phyloP scores from a whole-genome alignment of 2,329 filamentous ascomycete genomes.

The Fusarium ramigenum region DNA sequence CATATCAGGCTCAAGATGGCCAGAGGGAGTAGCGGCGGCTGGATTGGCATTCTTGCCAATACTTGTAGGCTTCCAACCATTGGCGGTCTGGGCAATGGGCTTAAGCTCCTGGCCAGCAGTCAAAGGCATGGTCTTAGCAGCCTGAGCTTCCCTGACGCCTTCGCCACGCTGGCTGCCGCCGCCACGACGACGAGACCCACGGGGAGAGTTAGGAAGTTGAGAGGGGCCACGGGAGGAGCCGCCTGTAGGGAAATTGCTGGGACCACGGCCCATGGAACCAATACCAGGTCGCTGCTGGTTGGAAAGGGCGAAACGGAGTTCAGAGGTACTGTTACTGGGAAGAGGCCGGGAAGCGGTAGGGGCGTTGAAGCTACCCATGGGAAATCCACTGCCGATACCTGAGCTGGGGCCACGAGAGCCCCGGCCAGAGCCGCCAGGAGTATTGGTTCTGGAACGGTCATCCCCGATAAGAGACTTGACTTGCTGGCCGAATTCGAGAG shows the following conservation, averaged over 20 bases:
- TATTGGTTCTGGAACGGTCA: constrained; percentile 58
- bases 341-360: constrained; percentile 63
- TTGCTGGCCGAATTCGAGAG: constrained; percentile 89
- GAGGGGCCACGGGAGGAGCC: constrained; percentile 57
- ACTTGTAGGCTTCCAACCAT: constrained; percentile 90
- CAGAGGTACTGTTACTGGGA: constrained; percentile 80
- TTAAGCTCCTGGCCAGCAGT: constrained; percentile 85
- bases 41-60: constrained; percentile 57
- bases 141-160: constrained; percentile 70
- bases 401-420: constrained; percentile 18
- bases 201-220: constrained; percentile 58
- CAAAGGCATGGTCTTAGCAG: constrained; percentile 89
- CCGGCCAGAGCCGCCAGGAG: constrained; percentile 29
- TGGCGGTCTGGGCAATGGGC: constrained; percentile 75
- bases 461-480: constrained; percentile 88
- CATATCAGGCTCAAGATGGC: constrained; percentile 84
- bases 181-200: constrained; percentile 62
- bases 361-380: constrained; percentile 77
- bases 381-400: constrained; percentile 52
- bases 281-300: constrained; percentile 46
- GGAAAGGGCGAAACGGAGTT: constrained; percentile 76
- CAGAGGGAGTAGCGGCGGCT: constrained; percentile 55
- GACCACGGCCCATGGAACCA: constrained; percentile 51
- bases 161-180: constrained; percentile 68
- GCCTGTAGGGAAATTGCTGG: constrained; percentile 72